Base-by-base conservation (phyloP, 139 green algal genomes). In the Chlorella vulgaris region DNA sequence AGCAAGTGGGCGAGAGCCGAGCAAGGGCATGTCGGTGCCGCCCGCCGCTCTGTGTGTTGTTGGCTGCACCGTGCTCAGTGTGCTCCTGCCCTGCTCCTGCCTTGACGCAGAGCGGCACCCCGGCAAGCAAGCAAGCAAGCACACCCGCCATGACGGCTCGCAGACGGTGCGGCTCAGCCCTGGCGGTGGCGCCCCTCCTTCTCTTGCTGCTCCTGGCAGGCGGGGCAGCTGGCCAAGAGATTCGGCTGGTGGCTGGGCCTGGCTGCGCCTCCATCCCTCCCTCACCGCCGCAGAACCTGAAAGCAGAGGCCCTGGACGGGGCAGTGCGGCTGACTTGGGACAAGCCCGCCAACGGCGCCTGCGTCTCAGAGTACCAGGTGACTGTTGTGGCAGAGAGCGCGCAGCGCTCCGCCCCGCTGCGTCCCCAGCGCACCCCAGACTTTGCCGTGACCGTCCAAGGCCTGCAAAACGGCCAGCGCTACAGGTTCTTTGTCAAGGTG, bases 401-500 rank as follows among this genome's bases (percentile, higher is more conserved):
- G 26, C 4, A 8, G 8, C 60, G 51, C 51, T 28, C 35, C 33
- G 36, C 50, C 7, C 31, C 31, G 33, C 22, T 7, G 39, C n/a
- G n/a, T n/a, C 39, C n/a, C 36, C 58, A 60, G 38, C 31, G 29
- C 58, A 81, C 74, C 28, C 19, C 29, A 19, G 13, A 81, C 29
- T 74, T 74, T 31, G 67, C n/a, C 21, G 42, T 66, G 7, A 82
- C 62, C 22, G 36, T 82, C 4, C 24, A n/a, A 10, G 31, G n/a
- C 7, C 63, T 82, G 42, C 8, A 51, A 0, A 82, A 82, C 24
- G 63, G 63, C 5, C 22, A 42, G 19, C 43, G 53, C 15, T 75
- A 76, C 42, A n/a, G 31, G 3, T 68, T 75, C 63, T 82, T 68
- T 24, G 76, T 82, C 29, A 74, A 68, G 76, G 68, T 76, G 68